phyloP scores from a whole-genome alignment of 2,329 filamentous ascomycete genomes.

The Calonectria montana region DNA sequence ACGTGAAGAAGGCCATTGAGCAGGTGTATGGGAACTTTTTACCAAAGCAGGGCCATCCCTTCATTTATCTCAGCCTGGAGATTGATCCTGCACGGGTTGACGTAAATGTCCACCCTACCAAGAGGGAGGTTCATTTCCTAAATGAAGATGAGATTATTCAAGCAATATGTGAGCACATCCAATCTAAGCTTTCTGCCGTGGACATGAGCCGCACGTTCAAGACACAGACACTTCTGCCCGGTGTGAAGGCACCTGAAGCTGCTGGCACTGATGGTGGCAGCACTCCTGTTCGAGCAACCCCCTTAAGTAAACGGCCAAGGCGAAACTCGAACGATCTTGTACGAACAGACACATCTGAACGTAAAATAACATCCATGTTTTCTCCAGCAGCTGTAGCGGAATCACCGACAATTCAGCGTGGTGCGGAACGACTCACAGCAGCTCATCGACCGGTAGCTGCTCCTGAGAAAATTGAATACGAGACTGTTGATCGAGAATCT shows the following conservation, averaged over 20 bases:
- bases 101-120: constrained; percentile 97
- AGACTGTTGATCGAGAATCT: constrained; percentile 75
- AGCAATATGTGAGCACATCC: constrained; percentile 83
- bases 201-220: constrained; percentile 95
- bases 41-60: constrained; percentile 94
- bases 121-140: constrained; percentile 95
- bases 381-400: constrained; percentile 58
- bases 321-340: constrained; percentile 79
- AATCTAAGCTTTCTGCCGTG: constrained; percentile 82
- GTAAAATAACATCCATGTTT: constrained; percentile 98
- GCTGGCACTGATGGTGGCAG: constrained; percentile 44
- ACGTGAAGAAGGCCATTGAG: constrained; percentile 90
- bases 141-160: constrained; percentile 98
- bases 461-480: constrained; percentile 74
- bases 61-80: constrained; percentile 90
- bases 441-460: constrained; percentile 50
- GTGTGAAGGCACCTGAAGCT: constrained; percentile 55
- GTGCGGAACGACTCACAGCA: constrained; percentile 49
- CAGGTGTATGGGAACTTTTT: constrained; percentile 89
- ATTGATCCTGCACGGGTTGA: constrained; percentile 94
- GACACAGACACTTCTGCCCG: constrained; percentile 89
- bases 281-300: constrained; percentile 47
- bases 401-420: constrained; percentile 29
- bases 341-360: constrained; percentile 86
- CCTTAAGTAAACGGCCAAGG: constrained; percentile 52